Conservation (phyloP, 345 rosid genomes). For the Cardamine occulta region DNA sequence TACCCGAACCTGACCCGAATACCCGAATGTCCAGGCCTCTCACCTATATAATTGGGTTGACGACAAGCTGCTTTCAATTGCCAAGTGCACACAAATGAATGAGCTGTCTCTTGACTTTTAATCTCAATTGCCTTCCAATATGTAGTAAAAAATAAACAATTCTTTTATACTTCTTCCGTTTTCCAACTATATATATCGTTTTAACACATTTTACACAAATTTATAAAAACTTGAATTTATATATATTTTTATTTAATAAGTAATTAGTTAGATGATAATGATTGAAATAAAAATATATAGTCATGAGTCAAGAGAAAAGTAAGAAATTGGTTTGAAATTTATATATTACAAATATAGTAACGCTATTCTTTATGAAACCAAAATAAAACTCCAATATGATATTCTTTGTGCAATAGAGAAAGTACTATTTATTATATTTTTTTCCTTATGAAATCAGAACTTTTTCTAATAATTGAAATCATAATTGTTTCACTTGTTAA, state of each 20-base stretch:
- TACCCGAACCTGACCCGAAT: no score
- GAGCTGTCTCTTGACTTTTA: conserved; percentile 21
- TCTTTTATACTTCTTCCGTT: not conserved
- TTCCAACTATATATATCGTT: no score
- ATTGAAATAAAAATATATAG: not conserved
- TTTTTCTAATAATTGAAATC: not conserved
- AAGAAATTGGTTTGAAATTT: not conserved
- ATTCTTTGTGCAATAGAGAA: no score
- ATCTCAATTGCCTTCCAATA: not conserved
- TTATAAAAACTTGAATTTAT: no score
- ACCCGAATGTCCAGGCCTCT: no score
- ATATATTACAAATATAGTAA: no score
- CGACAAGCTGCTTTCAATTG: conserved; percentile 20
- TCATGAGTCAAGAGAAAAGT: not conserved
- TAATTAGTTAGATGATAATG: no score
- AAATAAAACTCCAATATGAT: no score
- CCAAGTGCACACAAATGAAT: conserved; percentile 16
- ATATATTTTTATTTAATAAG: no score
- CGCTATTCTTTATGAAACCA: no score
- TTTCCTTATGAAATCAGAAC: not conserved
- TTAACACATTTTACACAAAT: no score
- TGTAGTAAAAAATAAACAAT: not conserved
- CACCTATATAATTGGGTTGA: conserved; percentile 11
- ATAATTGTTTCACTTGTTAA: not conserved
- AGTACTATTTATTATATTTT: not conserved